Percentiles rank a stretch among this genome's conserved stretches.
phyloP scores from a whole-genome alignment of 148 eudicot genomes.

The Rhododendron molle region DNA sequence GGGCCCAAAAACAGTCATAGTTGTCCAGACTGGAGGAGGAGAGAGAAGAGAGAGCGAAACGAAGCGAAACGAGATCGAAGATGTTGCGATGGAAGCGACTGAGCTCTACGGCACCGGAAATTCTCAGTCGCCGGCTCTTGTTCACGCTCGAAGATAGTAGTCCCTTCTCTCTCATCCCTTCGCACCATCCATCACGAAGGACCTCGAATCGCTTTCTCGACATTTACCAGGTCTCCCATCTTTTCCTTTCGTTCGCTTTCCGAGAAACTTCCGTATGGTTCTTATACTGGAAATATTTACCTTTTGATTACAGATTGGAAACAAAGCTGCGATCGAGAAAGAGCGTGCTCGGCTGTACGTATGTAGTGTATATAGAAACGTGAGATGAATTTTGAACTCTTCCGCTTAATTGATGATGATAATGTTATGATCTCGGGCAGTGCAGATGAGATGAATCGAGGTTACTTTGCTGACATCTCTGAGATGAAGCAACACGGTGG shows the following conservation, averaged over 20 bases:
- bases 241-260: background rate
- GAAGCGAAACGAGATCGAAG: conserved; percentile 12
- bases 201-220: conserved; percentile 68
- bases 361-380: background rate
- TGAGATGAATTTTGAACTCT: conserved; percentile 11
- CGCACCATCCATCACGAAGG: conserved; percentile 31
- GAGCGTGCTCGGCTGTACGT: conserved; percentile 93
- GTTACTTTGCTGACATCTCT: conserved; percentile 86
- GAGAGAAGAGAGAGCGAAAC: background rate
- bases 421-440: conserved; percentile 61
- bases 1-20: background rate
- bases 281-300: background rate
- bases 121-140: conserved; percentile 12
- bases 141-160: conserved; percentile 18
- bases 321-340: conserved; percentile 74
- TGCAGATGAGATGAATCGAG: conserved; percentile 94
- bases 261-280: background rate
- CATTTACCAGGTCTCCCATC: conserved; percentile 57
- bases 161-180: conserved; percentile 22
- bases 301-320: conserved; percentile 58
- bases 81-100: conserved; percentile 52
- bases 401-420: conserved; percentile 13
- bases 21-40: background rate
- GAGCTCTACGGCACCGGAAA: conserved; percentile 17
- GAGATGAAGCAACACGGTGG: conserved; percentile 88